Percentiles rank a stretch among this genome's conserved stretches.
These are phyloP conservation scores for Capsicum chinense DNA, from an alignment of 257 asterid species.

Conservation along the genomic window DNA sequence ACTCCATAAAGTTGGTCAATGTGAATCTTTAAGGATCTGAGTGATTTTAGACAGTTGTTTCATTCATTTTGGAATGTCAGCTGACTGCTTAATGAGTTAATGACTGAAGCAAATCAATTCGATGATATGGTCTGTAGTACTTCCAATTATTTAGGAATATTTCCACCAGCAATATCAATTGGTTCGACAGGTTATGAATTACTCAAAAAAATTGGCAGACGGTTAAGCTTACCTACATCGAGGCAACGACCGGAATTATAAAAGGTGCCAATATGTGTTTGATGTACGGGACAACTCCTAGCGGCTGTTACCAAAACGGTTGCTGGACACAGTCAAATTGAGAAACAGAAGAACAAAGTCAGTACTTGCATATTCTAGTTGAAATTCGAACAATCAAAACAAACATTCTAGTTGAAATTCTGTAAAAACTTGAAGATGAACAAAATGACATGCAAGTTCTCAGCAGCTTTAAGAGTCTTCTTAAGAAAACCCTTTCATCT, in stretches of 20 bases:
- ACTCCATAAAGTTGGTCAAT: neutral
- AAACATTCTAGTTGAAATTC: neutral
- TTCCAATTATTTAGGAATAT: neutral
- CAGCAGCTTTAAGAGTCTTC: neutral
- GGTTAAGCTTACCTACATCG: constrained; percentile 20
- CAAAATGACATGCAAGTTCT: neutral
- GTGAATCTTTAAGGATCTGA: neutral
- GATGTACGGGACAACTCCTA: neutral
- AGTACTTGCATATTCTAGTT: neutral
- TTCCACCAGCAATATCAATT: neutral
- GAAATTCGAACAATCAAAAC: neutral
- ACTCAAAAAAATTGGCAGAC: neutral
- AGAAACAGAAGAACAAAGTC: constrained; percentile 23
- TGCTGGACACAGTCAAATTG: constrained; percentile 2
- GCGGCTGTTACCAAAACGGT: neutral
- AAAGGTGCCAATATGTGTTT: neutral
- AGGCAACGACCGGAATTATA: neutral
- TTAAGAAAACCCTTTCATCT: neutral
- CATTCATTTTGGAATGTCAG: constrained; percentile 14
- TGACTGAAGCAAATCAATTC: neutral
- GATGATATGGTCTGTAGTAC: neutral
- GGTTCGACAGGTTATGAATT: neutral
- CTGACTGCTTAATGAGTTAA: neutral
- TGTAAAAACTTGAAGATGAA: constrained; percentile 14
- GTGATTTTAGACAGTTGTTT: neutral